Base-by-base conservation (phyloP, 495 filamentous ascomycete species). In the Copromyces sp. region DNA sequence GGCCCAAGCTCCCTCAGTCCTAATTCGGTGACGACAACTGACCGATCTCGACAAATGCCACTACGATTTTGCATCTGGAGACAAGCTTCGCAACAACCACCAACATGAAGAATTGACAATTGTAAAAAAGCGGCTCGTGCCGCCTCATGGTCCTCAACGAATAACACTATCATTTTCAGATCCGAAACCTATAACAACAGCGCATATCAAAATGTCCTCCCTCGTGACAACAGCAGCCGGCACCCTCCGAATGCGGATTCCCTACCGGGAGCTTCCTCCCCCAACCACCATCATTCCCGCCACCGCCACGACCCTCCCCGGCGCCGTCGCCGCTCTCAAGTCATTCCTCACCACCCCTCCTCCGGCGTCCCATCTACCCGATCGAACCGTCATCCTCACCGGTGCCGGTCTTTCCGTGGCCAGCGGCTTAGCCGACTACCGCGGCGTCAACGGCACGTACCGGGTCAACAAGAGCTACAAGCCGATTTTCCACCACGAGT, bases 371-470 rank as follows among this genome's bases (percentile, higher is more conserved):
- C 84, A 83, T 6, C 77, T 89, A 44, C 83, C 86, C 72, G 71
- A 75, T 2, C 79, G 80, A 3, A 83, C 82, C 0, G 91, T 95
- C n/a, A 85, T 98, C 29, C 87, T 99, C 65, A 93, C 95, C 0
- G 95, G 95, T 12, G 95, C 95, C 11, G 95, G 95, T 3, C 92
- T 99, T 69, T 97, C 93, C 2, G 95, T 98, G 32, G 93, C 93
- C 20, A 97, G 93, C 39, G 95, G 95, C 6, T 85, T 99, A 39
- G 92, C 95, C 9, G 95, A 98, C 82, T 99, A 99, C 80, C 87
- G 95, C 69, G 95, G 95, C 7, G 85, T 87, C 39, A 91, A 94
- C 72, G 95, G 95, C 47, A 98, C 95, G 20, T 99, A 99, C 76
- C 90, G 93, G 37, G 88, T 93, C 73, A 98, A 98, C 83, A 91